Base-by-base conservation (phyloP, 2,329 filamentous ascomycete species). In the Cladorrhinum sp. region DNA sequence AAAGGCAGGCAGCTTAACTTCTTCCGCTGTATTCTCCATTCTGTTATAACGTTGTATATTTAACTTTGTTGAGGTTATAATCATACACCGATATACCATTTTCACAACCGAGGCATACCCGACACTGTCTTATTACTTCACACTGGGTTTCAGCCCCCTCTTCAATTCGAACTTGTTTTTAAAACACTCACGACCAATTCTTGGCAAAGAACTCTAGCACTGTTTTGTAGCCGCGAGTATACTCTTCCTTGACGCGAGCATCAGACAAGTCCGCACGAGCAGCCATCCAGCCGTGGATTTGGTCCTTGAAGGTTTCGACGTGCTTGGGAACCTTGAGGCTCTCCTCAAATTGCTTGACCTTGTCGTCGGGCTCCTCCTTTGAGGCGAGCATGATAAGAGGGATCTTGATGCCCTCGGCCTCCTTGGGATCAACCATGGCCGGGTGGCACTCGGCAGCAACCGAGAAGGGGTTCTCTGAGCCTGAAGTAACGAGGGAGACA, bases 201-300 rank as follows among this genome's bases (percentile, higher is more conserved):
- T 85, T 78, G 53, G 74, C 73, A 64, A 87, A 83, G 74, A 88
- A 88, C 51, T 77, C 73, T 45, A 87, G 68, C 20, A 87, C 76
- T 16, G 79, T 81, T 76, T 83, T 79, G 74, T 85, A 89, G 2
- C 84, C 85, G 51, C 86, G 80, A 51, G 78, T 77, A 64, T 86
- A 87, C 75, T 87, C 87, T 65, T 82, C 80, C 72, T 81, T 83
- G 69, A 85, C 81, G 48, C 78, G 79, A 53, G 78, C 74, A 51
- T 87, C 76, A 32, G 79, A 76, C 27, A 90, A 75, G 68, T 89
- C 76, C 0, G 82, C 79, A 24, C 87, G 81, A 1, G 88, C 87
- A 1, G 84, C 85, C 88, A 90, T 91, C 86, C 87, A 91, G 50
- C 88, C 88, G 73, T 91, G 88, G 69, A 86, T 81, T 79, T 89